A percentile compares a stretch with the other conserved stretches of the same genome.
Conservation (phyloP, 2,329 filamentous ascomycete genomes). For the Penicillium vulpinum region DNA sequence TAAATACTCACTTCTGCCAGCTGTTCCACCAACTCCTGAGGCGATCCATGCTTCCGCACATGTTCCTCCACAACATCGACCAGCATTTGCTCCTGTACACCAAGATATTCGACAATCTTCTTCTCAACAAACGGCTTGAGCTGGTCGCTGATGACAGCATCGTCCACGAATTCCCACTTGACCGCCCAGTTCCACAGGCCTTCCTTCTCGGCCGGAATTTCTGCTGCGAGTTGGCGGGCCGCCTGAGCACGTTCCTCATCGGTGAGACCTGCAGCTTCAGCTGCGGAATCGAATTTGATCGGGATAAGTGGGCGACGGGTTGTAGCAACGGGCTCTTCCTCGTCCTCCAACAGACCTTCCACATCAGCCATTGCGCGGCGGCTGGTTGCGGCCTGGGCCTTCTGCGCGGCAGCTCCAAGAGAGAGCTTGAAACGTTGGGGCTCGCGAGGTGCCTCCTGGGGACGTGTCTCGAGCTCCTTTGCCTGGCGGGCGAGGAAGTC, state of each 20-base stretch:
- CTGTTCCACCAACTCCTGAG: constrained; percentile 80
- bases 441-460: constrained; percentile 44
- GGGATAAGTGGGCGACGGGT: constrained; percentile 75
- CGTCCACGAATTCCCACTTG: constrained; percentile 88
- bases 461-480: constrained; percentile 63
- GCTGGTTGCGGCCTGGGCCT: constrained; percentile 57
- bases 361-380: constrained; percentile 88
- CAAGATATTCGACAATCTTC: constrained; percentile 95
- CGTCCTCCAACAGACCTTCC: constrained; percentile 90
- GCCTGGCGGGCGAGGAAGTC: constrained; percentile 85
- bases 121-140: constrained; percentile 94
- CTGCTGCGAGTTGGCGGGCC: constrained; percentile 76
- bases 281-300: constrained; percentile 74
- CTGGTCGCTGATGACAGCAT: constrained; percentile 77
- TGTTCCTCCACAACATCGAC: constrained; percentile 92
- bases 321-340: constrained; percentile 73
- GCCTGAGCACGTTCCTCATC: constrained; percentile 86
- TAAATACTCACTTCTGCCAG: constrained; percentile 70
- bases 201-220: constrained; percentile 84
- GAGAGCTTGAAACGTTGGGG: constrained; percentile 90
- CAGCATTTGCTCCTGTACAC: constrained; percentile 92
- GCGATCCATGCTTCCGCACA: constrained; percentile 70
- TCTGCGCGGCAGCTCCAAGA: constrained; percentile 83
- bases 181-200: constrained; percentile 91
- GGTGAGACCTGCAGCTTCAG: constrained; percentile 67